phyloP scores from a whole-genome alignment of 495 filamentous ascomycete species.

The Talaromyces trachyspermus region DNA sequence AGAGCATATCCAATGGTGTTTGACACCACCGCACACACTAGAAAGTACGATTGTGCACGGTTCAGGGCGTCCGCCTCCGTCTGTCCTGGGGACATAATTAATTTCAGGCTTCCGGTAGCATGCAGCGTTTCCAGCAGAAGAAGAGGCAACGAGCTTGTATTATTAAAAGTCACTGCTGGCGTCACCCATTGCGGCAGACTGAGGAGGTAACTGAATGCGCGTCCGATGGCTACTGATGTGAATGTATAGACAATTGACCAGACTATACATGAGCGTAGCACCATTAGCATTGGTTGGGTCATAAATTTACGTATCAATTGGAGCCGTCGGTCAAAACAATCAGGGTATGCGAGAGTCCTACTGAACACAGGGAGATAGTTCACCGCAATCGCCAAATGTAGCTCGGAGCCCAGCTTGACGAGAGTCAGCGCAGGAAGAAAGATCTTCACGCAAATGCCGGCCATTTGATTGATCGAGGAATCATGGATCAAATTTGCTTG shows the following conservation, averaged over 20 bases:
- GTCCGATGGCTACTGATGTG: conserved; percentile 47
- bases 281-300: no score
- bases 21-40: conserved; percentile 55
- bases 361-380: conserved; percentile 52
- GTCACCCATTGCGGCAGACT: conserved; percentile 59
- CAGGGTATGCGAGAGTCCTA: conserved; percentile 9
- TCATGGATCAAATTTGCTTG: conserved; percentile 51
- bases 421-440: conserved; percentile 67
- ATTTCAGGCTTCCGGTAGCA: conserved; percentile 54
- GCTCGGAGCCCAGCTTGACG: conserved; percentile 57
- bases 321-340: not conserved
- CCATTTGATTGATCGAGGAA: conserved; percentile 52
- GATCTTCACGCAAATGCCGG: conserved; percentile 57
- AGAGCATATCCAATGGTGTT: conserved; percentile 59
- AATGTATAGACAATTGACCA: conserved; percentile 54
- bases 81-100: conserved; percentile 45
- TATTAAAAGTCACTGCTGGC: conserved; percentile 67
- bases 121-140: conserved; percentile 59
- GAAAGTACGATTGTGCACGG: conserved; percentile 64
- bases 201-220: conserved; percentile 35
- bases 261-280: conserved; percentile 21
- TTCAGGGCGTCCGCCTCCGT: conserved; percentile 43
- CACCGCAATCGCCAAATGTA: conserved; percentile 46
- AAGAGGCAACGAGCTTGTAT: conserved; percentile 65
- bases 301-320: not conserved